Conservation (phyloP, 306 rosid genomes). For the Macrotyloma uniflorum region DNA sequence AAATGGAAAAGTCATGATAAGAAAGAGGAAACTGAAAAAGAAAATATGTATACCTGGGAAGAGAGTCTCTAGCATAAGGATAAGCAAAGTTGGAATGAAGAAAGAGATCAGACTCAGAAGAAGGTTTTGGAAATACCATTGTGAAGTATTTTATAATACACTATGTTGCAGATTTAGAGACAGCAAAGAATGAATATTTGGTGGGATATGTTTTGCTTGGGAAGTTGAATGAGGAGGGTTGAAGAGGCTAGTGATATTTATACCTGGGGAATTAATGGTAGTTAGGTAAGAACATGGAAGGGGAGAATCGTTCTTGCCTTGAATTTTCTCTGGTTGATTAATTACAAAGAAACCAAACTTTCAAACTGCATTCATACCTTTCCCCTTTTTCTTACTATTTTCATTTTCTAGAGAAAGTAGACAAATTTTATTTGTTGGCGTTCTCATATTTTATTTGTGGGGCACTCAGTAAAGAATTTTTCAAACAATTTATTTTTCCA, state of each 20-base stretch:
- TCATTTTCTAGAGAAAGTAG: not conserved
- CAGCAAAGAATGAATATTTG: not conserved
- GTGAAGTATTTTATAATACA: no score
- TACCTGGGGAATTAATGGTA: not conserved
- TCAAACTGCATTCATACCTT: not conserved
- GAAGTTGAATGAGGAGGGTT: not conserved
- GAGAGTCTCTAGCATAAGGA: conserved; percentile 24
- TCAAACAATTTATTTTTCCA: no score
- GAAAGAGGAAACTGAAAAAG: not conserved
- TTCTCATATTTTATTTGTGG: not conserved
- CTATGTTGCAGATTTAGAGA: no score
- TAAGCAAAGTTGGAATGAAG: conserved; percentile 31
- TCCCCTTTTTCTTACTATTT: not conserved
- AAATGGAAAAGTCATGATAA: not conserved
- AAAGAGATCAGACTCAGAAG: conserved; percentile 38
- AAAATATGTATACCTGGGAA: conserved; percentile 43
- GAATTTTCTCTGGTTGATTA: not conserved
- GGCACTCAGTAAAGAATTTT: no score
- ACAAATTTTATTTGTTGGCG: not conserved
- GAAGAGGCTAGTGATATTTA: not conserved
- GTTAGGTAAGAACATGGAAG: not conserved
- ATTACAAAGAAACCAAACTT: not conserved
- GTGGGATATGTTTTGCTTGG: not conserved
- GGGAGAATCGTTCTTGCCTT: conserved; percentile 24
- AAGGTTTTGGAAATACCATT: conserved; percentile 44